These are phyloP conservation scores for Dacryopinax primogenitus DNA, from an alignment of 768 basidiomycete genomes.

Conservation along the genomic window DNA sequence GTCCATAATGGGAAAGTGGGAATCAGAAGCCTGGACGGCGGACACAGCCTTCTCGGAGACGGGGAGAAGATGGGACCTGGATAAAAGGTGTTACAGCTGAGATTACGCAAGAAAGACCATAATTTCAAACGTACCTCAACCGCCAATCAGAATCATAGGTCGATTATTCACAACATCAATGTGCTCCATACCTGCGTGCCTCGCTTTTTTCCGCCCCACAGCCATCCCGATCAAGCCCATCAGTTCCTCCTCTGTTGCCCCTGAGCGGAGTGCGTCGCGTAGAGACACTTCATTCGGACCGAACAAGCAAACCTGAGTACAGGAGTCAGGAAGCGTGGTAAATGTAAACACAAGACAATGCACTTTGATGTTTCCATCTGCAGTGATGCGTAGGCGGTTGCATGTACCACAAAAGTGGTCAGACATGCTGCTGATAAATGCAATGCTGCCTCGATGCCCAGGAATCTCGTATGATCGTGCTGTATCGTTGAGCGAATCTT, in stretches of 20 bases:
- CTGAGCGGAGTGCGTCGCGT: conserved; percentile 55
- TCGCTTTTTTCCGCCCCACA: conserved; percentile 58
- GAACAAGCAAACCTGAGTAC: conserved; percentile 68
- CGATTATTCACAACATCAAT: conserved; percentile 65
- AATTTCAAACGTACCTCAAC: conserved; percentile 43
- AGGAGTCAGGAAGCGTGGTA: neutral
- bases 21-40: neutral
- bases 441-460: conserved; percentile 54
- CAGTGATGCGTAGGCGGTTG: conserved; percentile 73
- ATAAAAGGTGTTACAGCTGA: conserved; percentile 8
- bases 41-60: neutral
- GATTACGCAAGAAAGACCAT: neutral
- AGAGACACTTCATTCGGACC: conserved; percentile 74
- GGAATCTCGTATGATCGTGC: conserved; percentile 66
- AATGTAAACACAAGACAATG: conserved; percentile 2
- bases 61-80: neutral
- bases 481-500: conserved; percentile 67
- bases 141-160: conserved; percentile 88
- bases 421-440: conserved; percentile 90
- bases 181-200: conserved; percentile 72
- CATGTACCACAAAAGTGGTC: conserved; percentile 83
- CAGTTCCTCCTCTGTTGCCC: conserved; percentile 51
- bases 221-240: conserved; percentile 50
- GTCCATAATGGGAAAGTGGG: neutral
- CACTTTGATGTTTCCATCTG: conserved; percentile 83